A percentile compares a stretch with the other conserved stretches of the same genome.
These are phyloP conservation scores for Hypoxylon trugodes DNA, from an alignment of 495 filamentous ascomycete species.

Conservation along the genomic window DNA sequence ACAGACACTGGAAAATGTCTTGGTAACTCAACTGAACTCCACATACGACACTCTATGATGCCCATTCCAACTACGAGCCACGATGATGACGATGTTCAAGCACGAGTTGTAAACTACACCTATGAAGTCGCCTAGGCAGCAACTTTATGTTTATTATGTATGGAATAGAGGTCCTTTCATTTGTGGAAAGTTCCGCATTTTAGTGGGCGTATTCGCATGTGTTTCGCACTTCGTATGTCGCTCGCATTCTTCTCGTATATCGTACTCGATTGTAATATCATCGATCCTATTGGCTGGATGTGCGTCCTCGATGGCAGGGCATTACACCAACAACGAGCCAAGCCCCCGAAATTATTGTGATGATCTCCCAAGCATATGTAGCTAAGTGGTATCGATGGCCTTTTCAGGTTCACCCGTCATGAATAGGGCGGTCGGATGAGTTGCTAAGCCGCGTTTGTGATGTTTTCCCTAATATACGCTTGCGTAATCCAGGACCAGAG, in stretches of 20 bases:
- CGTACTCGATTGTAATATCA: constrained; percentile 7
- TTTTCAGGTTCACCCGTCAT: background rate
- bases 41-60: background rate
- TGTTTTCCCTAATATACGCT: background rate
- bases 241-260: constrained; percentile 3
- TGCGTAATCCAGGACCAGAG: background rate
- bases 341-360: constrained; percentile 1
- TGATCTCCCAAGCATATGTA: background rate
- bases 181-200: too few species aligned
- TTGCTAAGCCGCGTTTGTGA: too few species aligned
- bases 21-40: background rate
- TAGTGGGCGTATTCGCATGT: constrained; percentile 2
- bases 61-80: background rate
- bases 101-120: too few species aligned
- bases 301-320: background rate
- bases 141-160: too few species aligned
- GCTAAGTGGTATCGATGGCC: background rate
- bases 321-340: background rate
- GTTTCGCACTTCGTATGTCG: constrained; percentile 1
- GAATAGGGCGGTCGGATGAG: background rate
- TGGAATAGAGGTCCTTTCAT: too few species aligned
- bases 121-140: too few species aligned
- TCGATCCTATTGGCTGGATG: background rate
- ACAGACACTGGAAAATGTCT: too few species aligned
- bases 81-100: background rate